Conservation (phyloP, 306 rosid genomes). For the Vicia sativa region DNA sequence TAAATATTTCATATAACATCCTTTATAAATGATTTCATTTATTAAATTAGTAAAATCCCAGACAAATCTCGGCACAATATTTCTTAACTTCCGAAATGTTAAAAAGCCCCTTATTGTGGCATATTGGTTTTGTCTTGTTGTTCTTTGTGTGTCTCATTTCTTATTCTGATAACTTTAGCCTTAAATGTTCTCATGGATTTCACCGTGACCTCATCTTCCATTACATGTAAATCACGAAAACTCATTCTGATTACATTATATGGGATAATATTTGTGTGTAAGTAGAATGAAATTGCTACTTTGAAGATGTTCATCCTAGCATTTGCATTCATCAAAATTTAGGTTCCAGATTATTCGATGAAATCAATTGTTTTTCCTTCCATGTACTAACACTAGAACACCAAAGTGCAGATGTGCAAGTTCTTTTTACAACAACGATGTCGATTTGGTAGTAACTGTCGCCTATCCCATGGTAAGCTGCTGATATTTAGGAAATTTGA, state of each 20-base stretch:
- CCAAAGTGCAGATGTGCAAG: constrained; percentile 98
- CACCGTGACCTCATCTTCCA: constrained; percentile 25
- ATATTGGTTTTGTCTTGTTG: neutral
- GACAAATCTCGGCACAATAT: neutral
- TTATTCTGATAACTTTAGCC: neutral
- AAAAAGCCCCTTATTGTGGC: constrained; percentile 17
- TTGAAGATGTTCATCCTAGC: constrained; percentile 28
- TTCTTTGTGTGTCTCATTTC: neutral
- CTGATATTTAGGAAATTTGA: constrained; percentile 41
- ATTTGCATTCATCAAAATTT: constrained; percentile 31
- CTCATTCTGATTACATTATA: neutral
- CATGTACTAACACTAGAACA: constrained; percentile 63
- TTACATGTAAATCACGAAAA: neutral
- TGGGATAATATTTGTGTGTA: constrained; percentile 29
- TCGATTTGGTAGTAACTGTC: constrained; percentile 90
- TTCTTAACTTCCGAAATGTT: constrained; percentile 14
- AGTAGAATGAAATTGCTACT: constrained; percentile 30
- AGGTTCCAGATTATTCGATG: constrained; percentile 39
- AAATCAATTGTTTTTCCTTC: constrained; percentile 46
- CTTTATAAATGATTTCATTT: neutral
- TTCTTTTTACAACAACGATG: constrained; percentile 92
- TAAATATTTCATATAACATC: neutral
- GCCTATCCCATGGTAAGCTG: constrained; percentile 94
- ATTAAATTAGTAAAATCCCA: constrained; percentile 3
- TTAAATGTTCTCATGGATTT: constrained; percentile 16